Percentiles rank a stretch among this genome's conserved stretches.
Evolutionary conservation across 768 basidiomycete genomes (phyloP).

Genomic region (Suillus subaureus): DNA sequence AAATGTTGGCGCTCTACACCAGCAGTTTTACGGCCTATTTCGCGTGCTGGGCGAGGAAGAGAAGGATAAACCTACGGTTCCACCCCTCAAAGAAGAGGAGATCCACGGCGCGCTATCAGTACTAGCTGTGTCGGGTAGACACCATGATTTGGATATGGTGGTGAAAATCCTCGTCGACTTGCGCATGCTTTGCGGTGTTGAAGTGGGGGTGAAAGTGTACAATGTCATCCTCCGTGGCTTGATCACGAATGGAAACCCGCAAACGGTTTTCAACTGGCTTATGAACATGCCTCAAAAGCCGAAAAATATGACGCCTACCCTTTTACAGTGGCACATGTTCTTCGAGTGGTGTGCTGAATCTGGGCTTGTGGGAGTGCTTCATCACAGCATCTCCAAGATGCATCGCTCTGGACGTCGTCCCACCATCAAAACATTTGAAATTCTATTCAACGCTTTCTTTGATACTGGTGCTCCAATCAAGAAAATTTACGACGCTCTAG

Average conservation of each 20-base stretch:
- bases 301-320: conserved; percentile 46
- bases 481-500: conserved; percentile 44
- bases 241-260: conserved; percentile 44
- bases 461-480: conserved; percentile 31
- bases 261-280: conserved; percentile 53
- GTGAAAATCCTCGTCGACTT: conserved; percentile 54
- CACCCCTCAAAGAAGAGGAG: conserved; percentile 25
- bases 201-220: conserved; percentile 49
- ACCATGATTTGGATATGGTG: conserved; percentile 56
- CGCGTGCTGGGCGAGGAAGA: not conserved
- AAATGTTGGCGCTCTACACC: conserved; percentile 7
- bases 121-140: conserved; percentile 54
- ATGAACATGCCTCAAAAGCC: conserved; percentile 53
- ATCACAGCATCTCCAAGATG: conserved; percentile 39
- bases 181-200: conserved; percentile 46
- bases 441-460: conserved; percentile 50
- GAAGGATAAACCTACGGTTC: not conserved
- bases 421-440: conserved; percentile 47
- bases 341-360: conserved; percentile 41
- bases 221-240: conserved; percentile 51
- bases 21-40: conserved; percentile 2
- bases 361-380: conserved; percentile 29
- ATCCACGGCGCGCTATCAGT: conserved; percentile 43
- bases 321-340: conserved; percentile 58
- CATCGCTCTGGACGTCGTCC: conserved; percentile 43